Base-by-base conservation (phyloP, 1,284 basidiomycete genomes). In the Naganishia sp. region DNA sequence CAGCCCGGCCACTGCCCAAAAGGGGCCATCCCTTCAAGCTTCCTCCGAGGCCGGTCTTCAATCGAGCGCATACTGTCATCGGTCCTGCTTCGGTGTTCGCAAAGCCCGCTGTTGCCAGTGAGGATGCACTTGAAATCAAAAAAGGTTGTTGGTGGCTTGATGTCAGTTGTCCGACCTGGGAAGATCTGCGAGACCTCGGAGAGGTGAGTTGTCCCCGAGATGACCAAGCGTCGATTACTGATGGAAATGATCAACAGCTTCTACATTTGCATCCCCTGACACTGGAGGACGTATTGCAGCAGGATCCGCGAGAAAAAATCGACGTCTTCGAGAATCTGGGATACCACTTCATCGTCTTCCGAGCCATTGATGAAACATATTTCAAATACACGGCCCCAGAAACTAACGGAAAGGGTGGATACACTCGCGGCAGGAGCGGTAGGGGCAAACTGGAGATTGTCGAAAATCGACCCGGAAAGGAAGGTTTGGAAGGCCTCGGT, bases 201-300 rank as follows among this genome's bases (percentile, higher is more conserved):
- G 92, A 91, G 83, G 90, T 88, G 71, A 65, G 83, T 72, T 9
- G 3, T n/a, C n/a, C 44, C 18, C 46, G 64, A 28, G 21, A 16
- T 49, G 43, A 49, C 11, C 36, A 39, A 39, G 53, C 59, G 55
- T n/a, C 44, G 42, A 25, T 63, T 55, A n/a, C 63, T 56, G 55
- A 44, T 44, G 46, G 53, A 55, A 15, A 28, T 28, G 18, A 65
- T 31, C 36, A 21, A 18, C 71, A 92, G 90, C 79, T 92, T 21
- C 83, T 97, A 31, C 90, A 92, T 61, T 84, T 98, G 2, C 94
- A 98, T 78, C 94, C 94, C 0, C 83, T 97, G 23, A 97, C 94
- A 0, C 84, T 97, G 16, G 94, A 98, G 78, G 94, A 98, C 80
- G 92, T 97, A 43, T 80, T 98, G n/a, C 91, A 94, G 70, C 89